phyloP scores from a whole-genome alignment of 768 basidiomycete genomes.

The Saitozyma podzolica region DNA sequence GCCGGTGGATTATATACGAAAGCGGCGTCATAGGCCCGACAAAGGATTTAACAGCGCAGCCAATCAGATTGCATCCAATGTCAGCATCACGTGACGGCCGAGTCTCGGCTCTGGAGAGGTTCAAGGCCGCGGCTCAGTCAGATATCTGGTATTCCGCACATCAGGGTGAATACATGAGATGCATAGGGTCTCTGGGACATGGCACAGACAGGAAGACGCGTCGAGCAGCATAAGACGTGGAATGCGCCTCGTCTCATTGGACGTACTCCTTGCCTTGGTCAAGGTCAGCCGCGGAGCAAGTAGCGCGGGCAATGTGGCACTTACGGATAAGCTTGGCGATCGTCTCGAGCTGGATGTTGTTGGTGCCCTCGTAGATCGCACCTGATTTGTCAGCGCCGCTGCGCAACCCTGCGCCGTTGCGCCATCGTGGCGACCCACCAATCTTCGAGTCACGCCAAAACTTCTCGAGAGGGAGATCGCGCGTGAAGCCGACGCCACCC shows the following conservation, averaged over 20 bases:
- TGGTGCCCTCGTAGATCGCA: conserved; percentile 65
- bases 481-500: conserved; percentile 60
- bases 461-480: conserved; percentile 94
- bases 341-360: conserved; percentile 96
- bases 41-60: too few species aligned
- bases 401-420: neutral
- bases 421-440: conserved; percentile 54
- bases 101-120: too few species aligned
- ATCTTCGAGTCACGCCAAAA: conserved; percentile 81
- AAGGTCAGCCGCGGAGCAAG: neutral
- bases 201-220: too few species aligned
- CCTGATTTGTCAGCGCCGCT: conserved; percentile 18
- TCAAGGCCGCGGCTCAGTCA: too few species aligned
- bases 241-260: neutral
- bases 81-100: too few species aligned
- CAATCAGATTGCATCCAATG: too few species aligned
- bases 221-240: too few species aligned
- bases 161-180: too few species aligned
- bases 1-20: too few species aligned
- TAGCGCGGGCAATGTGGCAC: conserved; percentile 3
- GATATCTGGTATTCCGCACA: too few species aligned
- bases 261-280: neutral
- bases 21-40: too few species aligned
- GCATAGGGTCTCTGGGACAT: too few species aligned
- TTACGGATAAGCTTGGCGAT: conserved; percentile 80